A percentile compares a stretch with the other conserved stretches of the same genome.
These are phyloP conservation scores for Sporothrix pallida DNA, from an alignment of 2,329 filamentous ascomycete species.

Conservation along the genomic window DNA sequence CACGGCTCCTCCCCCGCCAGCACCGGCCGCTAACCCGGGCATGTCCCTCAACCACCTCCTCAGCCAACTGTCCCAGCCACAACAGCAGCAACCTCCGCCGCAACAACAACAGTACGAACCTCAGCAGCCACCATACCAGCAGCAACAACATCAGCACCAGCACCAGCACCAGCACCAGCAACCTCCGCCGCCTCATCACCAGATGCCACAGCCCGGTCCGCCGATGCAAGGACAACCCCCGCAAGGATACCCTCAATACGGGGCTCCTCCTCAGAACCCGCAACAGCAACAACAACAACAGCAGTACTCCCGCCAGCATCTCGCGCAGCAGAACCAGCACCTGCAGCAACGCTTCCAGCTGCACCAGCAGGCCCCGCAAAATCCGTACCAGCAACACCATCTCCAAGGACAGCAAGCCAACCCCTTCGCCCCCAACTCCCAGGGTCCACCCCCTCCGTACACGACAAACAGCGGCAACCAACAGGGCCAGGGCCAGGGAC, in stretches of 20 bases:
- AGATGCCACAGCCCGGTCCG: conserved; percentile 19
- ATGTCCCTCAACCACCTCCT: background rate
- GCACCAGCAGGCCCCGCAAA: background rate
- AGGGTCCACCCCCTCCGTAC: conserved; percentile 21
- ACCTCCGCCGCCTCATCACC: conserved; percentile 29
- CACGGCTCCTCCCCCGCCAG: background rate
- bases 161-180: conserved; percentile 17
- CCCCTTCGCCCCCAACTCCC: conserved; percentile 26
- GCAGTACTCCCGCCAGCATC: conserved; percentile 18
- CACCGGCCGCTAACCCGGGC: background rate
- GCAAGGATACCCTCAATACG: conserved; percentile 10
- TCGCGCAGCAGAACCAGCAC: conserved; percentile 27
- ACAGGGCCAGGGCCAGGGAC: background rate
- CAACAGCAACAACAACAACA: conserved; percentile 14
- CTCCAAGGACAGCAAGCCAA: conserved; percentile 4
- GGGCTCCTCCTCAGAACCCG: conserved; percentile 2
- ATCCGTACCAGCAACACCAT: background rate
- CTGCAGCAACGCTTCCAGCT: conserved; percentile 25
- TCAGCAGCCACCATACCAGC: conserved; percentile 17
- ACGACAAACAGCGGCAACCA: conserved; percentile 12
- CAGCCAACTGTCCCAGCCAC: background rate
- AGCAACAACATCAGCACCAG: conserved; percentile 10
- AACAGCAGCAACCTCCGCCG: conserved; percentile 34
- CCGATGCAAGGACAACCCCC: background rate
- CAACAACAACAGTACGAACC: conserved; percentile 20